Percentiles rank a stretch among this genome's conserved stretches.
Evolutionary conservation across 169 alveolate genomes (phyloP).

Genomic region (Cryptosporidium felis): DNA sequence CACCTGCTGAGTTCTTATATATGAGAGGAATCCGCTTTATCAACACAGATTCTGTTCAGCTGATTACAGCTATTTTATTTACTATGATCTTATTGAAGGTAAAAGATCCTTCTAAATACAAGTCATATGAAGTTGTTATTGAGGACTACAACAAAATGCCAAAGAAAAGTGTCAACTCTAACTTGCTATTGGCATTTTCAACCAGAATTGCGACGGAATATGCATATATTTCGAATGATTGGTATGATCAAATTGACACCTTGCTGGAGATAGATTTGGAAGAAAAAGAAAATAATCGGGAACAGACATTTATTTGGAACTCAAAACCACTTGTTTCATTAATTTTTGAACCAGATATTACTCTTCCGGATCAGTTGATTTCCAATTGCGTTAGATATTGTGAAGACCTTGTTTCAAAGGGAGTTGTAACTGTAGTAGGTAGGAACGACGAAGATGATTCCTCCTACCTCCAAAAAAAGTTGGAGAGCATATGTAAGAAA

Average conservation of each 20-base stretch:
- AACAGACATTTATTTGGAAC: conserved; percentile 57
- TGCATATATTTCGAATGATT: conserved; percentile 21
- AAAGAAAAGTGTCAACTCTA: conserved; percentile 46
- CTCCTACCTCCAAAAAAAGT: not conserved
- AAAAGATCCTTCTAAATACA: conserved; percentile 28
- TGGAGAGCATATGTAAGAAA: conserved; percentile 29
- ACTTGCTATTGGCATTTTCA: conserved; percentile 43
- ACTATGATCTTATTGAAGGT: conserved; percentile 43
- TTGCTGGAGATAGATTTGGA: conserved; percentile 58
- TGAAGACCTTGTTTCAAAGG: conserved; percentile 39
- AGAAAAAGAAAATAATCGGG: not conserved
- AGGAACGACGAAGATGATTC: not conserved
- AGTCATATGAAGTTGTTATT: conserved; percentile 42
- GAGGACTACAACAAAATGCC: conserved; percentile 7
- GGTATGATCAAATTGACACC: conserved; percentile 43
- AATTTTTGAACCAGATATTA: conserved; percentile 59
- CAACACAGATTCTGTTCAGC: conserved; percentile 36
- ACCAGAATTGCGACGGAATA: conserved; percentile 50
- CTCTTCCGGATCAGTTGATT: conserved; percentile 41
- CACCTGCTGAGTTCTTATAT: conserved; percentile 46
- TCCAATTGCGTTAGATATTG: conserved; percentile 53
- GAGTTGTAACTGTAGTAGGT: conserved; percentile 2
- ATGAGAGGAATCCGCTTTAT: conserved; percentile 51
- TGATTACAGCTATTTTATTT: conserved; percentile 41
- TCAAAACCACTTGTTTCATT: conserved; percentile 13